A percentile compares a stretch with the other conserved stretches of the same genome.
These are phyloP conservation scores for Termitomyces sp. DNA, from an alignment of 768 basidiomycete species.

Conservation along the genomic window DNA sequence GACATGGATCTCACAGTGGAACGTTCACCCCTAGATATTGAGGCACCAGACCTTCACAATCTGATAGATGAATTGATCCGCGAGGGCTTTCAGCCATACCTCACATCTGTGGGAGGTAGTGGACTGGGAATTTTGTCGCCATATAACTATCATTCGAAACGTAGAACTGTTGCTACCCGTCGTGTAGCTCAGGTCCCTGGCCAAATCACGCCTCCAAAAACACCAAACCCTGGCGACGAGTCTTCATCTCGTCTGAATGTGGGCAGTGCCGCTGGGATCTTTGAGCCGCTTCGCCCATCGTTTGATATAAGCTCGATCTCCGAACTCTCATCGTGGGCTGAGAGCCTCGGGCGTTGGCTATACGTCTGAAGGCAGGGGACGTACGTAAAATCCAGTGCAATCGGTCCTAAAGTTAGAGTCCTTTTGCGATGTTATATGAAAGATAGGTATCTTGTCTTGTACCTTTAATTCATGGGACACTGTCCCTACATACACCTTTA, in stretches of 20 bases:
- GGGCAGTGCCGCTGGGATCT: conserved; percentile 16
- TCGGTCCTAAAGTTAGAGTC: background rate
- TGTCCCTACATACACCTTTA: background rate
- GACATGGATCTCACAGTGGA: conserved; percentile 8
- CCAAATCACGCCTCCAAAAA: conserved; percentile 47
- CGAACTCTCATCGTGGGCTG: conserved; percentile 49
- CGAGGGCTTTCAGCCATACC: conserved; percentile 75
- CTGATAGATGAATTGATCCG: conserved; percentile 57
- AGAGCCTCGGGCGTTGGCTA: conserved; percentile 52
- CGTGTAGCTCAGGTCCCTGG: conserved; percentile 21
- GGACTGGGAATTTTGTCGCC: conserved; percentile 84
- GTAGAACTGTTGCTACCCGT: conserved; percentile 19
- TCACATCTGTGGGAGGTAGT: conserved; percentile 89
- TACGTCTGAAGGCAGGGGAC: conserved; percentile 38
- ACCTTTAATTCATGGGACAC: background rate
- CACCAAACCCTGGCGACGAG: conserved; percentile 30
- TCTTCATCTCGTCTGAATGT: conserved; percentile 14
- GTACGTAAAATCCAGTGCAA: background rate
- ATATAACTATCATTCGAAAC: conserved; percentile 38
- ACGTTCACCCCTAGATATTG: conserved; percentile 55
- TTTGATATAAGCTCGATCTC: conserved; percentile 39
- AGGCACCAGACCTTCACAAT: conserved; percentile 47
- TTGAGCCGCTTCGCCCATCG: conserved; percentile 29
- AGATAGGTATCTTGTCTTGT: background rate
- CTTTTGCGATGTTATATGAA: background rate